Evolutionary conservation across 345 rosid species (phyloP).

Genomic region (Boechera stricta): DNA sequence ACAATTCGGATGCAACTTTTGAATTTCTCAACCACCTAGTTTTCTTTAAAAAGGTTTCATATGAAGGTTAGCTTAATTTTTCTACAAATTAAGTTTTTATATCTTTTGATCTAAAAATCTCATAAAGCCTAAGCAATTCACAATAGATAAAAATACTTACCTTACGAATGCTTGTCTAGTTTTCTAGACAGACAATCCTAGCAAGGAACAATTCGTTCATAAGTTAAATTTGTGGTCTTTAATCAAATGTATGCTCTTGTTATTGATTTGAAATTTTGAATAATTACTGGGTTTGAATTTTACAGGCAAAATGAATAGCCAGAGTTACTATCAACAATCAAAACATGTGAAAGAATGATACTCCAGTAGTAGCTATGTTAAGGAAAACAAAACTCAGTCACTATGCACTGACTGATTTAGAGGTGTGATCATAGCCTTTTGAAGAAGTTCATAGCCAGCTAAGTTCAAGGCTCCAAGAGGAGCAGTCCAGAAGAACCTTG

Average conservation of each 20-base stretch:
- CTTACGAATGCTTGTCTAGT: no score
- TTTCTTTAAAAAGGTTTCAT: no score
- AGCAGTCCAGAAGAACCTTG: conserved; percentile 95
- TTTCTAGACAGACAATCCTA: background rate
- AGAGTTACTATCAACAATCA: background rate
- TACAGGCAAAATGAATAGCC: background rate
- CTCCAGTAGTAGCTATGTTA: background rate
- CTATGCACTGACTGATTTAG: conserved; percentile 6
- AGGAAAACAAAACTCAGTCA: conserved; percentile 7
- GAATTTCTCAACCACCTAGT: no score
- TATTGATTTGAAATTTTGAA: background rate
- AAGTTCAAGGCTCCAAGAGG: conserved; percentile 97
- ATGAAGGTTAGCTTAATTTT: no score
- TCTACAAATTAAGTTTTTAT: no score
- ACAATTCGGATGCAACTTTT: no score
- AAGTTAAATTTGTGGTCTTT: background rate
- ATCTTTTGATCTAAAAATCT: no score
- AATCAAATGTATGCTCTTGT: background rate
- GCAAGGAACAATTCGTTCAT: background rate
- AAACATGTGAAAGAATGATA: conserved; percentile 11
- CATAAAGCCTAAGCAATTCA: no score
- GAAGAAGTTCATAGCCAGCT: conserved; percentile 87
- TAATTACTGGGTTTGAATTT: background rate
- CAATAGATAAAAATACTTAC: no score
- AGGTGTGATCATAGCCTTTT: conserved; percentile 68